phyloP scores from a whole-genome alignment of 306 rosid species.

The Vigna unguiculata region DNA sequence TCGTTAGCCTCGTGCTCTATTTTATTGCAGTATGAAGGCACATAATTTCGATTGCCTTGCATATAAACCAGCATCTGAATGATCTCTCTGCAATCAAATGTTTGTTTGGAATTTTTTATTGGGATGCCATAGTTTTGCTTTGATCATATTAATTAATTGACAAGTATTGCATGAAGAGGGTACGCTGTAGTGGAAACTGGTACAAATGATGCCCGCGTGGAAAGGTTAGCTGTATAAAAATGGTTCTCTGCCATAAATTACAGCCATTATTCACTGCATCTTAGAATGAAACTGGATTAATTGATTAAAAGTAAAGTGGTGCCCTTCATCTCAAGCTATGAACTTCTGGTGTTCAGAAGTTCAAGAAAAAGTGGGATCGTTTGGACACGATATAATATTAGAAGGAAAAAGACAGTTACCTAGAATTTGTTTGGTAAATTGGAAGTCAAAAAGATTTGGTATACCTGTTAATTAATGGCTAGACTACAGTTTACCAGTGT shows the following conservation, averaged over 20 bases:
- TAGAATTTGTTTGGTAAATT: slow-evolving; percentile 14
- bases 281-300: not conserved
- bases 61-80: not conserved
- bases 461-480: slow-evolving; percentile 13
- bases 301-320: slow-evolving; percentile 5
- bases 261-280: not conserved
- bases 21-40: not conserved
- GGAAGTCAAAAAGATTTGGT: slow-evolving; percentile 42
- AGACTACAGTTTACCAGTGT: not conserved
- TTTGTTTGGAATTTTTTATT: not conserved
- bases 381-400: not conserved
- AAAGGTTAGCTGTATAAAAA: not conserved
- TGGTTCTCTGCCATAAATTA: not conserved
- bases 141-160: slow-evolving; percentile 1
- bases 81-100: not conserved
- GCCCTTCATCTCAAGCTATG: not conserved
- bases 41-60: not conserved
- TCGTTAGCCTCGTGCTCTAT: not conserved
- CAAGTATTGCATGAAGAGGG: not conserved
- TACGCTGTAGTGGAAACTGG: not conserved
- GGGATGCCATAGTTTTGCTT: not conserved
- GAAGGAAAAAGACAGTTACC: slow-evolving; percentile 11
- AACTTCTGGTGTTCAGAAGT: not conserved
- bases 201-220: not conserved
- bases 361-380: not conserved